Percentiles rank a stretch among this genome's conserved stretches.
These are phyloP conservation scores for Typha latifolia DNA, from an alignment of 176 grass and related monocot genomes.

Conservation along the genomic window DNA sequence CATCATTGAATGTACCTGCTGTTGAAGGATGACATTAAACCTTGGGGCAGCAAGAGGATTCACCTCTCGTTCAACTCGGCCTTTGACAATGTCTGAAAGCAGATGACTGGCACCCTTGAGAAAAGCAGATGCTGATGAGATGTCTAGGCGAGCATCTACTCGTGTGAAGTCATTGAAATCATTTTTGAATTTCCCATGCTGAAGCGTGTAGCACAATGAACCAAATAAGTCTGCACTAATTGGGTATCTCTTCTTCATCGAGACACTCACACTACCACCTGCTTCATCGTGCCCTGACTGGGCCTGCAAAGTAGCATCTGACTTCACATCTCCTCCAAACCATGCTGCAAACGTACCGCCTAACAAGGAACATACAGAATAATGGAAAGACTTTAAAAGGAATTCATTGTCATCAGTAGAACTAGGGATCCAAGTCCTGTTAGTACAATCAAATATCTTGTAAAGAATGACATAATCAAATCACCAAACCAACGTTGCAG, in stretches of 20 bases:
- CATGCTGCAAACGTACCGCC: constrained; percentile 20
- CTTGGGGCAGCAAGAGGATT: constrained; percentile 26
- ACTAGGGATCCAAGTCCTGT: too few species aligned
- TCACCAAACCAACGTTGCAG: background rate
- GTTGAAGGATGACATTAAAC: constrained; percentile 30
- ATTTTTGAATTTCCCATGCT: constrained; percentile 24
- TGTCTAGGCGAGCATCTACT: constrained; percentile 31
- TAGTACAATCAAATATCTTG: too few species aligned
- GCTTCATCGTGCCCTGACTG: constrained; percentile 1
- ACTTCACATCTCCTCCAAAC: constrained; percentile 12
- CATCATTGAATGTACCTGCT: constrained; percentile 17
- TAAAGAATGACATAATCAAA: too few species aligned
- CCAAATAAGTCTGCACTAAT: constrained; percentile 20
- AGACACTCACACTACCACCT: background rate
- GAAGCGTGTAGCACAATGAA: constrained; percentile 25
- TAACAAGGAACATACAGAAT: background rate
- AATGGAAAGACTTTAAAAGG: too few species aligned
- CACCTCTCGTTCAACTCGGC: constrained; percentile 7
- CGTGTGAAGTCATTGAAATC: constrained; percentile 32
- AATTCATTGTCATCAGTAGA: too few species aligned
- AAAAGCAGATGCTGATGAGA: constrained; percentile 28
- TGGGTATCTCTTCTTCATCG: background rate
- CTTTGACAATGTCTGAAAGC: constrained; percentile 3
- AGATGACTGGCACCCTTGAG: constrained; percentile 9
- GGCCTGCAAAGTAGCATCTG: background rate